A percentile compares a stretch with the other conserved stretches of the same genome.
Conservation (phyloP, 2,329 filamentous ascomycete genomes). For the Cryoendolithus antarcticus region DNA sequence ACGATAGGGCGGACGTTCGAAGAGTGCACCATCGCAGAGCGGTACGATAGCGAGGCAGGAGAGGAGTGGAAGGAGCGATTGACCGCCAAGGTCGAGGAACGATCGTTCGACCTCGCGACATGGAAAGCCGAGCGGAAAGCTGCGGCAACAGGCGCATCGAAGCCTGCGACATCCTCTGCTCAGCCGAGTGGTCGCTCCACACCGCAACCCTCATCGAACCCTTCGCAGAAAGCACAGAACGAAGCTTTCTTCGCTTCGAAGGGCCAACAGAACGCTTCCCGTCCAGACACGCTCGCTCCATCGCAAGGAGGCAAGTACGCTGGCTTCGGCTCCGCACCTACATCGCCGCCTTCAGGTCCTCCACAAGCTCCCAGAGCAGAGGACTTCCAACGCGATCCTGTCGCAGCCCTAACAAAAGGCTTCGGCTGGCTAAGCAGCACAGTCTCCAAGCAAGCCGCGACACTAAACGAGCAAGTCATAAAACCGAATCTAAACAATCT, state of each 20-base stretch:
- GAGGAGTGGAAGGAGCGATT: conserved; percentile 93
- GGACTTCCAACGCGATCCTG: conserved; percentile 81
- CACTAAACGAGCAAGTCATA: conserved; percentile 80
- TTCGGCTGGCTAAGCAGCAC: conserved; percentile 89
- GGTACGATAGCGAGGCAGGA: conserved; percentile 79
- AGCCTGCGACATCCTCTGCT: too few relatives aligned
- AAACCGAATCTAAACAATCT: conserved; percentile 82
- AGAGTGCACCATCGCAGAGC: conserved; percentile 75
- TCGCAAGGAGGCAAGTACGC: conserved; percentile 85
- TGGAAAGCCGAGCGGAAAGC: too few relatives aligned
- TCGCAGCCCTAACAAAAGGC: conserved; percentile 78
- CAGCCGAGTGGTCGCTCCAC: too few relatives aligned
- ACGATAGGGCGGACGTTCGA: conserved; percentile 52
- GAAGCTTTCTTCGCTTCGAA: conserved; percentile 84
- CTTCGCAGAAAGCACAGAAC: conserved; percentile 47
- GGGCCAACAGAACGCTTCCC: conserved; percentile 67
- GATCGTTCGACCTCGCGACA: conserved; percentile 12
- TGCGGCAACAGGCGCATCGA: too few relatives aligned
- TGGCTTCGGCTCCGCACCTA: conserved; percentile 74
- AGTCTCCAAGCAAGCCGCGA: conserved; percentile 82
- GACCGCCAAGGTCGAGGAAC: conserved; percentile 74
- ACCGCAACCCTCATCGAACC: too few relatives aligned
- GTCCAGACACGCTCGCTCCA: conserved; percentile 64
- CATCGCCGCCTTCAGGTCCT: conserved; percentile 29
- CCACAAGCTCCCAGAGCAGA: conserved; percentile 55